phyloP scores from a whole-genome alignment of 2,329 filamentous ascomycete genomes.

The Ascochyta pisi region DNA sequence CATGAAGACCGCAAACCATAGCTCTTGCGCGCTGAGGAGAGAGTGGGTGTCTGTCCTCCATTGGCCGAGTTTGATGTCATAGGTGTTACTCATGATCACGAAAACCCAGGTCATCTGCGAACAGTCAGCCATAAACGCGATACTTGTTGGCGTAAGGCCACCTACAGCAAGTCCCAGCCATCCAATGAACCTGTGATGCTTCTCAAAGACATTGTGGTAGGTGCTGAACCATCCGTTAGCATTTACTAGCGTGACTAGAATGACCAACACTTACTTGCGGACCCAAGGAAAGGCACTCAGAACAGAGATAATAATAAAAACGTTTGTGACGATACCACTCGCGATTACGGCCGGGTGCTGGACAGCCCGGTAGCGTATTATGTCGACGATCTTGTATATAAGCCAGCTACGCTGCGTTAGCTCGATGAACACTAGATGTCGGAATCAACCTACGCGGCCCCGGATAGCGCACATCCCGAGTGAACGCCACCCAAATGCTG shows the following conservation, averaged over 20 bases:
- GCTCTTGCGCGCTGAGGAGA: conserved; percentile 43
- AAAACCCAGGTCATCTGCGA: conserved; percentile 45
- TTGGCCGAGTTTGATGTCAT: conserved; percentile 44
- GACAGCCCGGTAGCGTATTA: conserved; percentile 41
- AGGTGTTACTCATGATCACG: conserved; percentile 42
- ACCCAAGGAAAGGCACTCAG: conserved; percentile 47
- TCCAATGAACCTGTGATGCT: conserved; percentile 45
- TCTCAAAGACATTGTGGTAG: conserved; percentile 47
- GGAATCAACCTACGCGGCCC: conserved; percentile 34
- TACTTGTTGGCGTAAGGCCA: background rate
- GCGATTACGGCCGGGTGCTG: conserved; percentile 42
- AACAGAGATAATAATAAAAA: conserved; percentile 47
- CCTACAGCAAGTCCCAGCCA: conserved; percentile 47
- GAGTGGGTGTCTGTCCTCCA: conserved; percentile 37
- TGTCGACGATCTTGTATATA: conserved; percentile 45
- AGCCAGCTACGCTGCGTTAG: conserved; percentile 39
- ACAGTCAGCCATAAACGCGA: conserved; percentile 9
- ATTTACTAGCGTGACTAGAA: background rate
- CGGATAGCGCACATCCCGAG: conserved; percentile 46
- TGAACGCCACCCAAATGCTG: conserved; percentile 47
- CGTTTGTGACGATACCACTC: conserved; percentile 43
- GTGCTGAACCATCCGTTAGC: conserved; percentile 33
- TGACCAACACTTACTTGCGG: conserved; percentile 33
- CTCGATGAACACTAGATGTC: background rate
- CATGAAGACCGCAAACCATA: conserved; percentile 48